A percentile compares a stretch with the other conserved stretches of the same genome.
These are phyloP conservation scores for Pichia nakasei DNA, from an alignment of 805 yeast species.

Conservation along the genomic window DNA sequence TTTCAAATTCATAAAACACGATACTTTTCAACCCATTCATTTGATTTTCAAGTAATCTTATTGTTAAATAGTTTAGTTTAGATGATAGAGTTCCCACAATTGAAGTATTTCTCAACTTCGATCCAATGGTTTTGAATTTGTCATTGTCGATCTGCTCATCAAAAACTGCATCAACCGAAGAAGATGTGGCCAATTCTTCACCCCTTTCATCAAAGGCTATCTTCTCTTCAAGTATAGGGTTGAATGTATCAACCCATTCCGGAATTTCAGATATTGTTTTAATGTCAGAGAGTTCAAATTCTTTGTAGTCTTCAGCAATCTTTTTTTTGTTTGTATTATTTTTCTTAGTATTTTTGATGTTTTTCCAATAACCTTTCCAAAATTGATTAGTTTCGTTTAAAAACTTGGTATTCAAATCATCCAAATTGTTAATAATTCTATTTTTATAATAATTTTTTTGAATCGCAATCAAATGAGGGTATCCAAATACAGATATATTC, in stretches of 20 bases:
- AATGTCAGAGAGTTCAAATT: constrained; percentile 12
- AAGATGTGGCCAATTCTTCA: background rate
- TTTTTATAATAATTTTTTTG: constrained; percentile 49
- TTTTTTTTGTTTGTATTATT: constrained; percentile 1
- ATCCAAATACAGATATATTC: constrained; percentile 43
- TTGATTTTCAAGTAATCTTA: constrained; percentile 47
- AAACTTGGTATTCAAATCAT: constrained; percentile 26
- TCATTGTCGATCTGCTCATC: background rate
- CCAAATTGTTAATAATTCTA: constrained; percentile 32
- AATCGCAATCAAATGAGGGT: constrained; percentile 44
- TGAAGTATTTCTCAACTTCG: constrained; percentile 25
- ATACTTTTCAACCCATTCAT: constrained; percentile 40
- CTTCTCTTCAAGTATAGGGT: constrained; percentile 19
- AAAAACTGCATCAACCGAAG: background rate
- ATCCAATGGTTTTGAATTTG: constrained; percentile 12
- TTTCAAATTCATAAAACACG: constrained; percentile 64
- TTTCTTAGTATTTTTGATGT: constrained; percentile 27
- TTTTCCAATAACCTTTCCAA: constrained; percentile 48
- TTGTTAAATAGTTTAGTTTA: constrained; percentile 51
- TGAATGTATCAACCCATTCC: constrained; percentile 21
- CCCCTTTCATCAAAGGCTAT: constrained; percentile 1
- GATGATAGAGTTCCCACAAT: constrained; percentile 57
- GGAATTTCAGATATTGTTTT: constrained; percentile 21
- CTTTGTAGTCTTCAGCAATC: constrained; percentile 9
- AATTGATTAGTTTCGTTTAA: constrained; percentile 31